Base-by-base conservation (phyloP, 2,329 filamentous ascomycete genomes). In the Diaporthe sp. region DNA sequence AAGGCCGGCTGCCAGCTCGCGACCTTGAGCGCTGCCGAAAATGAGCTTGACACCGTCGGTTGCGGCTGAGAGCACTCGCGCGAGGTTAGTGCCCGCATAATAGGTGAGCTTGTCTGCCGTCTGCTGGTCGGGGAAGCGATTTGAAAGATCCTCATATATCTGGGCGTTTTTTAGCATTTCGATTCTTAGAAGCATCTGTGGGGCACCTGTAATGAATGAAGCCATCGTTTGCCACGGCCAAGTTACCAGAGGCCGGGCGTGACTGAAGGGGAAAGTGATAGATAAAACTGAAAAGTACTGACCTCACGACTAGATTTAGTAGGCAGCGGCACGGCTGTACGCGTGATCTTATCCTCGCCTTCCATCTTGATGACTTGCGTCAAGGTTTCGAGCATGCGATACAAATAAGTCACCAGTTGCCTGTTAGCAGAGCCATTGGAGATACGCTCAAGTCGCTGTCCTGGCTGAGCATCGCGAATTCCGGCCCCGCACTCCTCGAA, bases 401-500 rank as follows among this genome's bases (percentile, higher is more conserved):
- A 85, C 1, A 85, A 76, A 58, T 81, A 82, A 0, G 81, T 77
- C 17, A 82, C 78, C 10, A 86, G 74, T 19, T 79, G 79, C 1
- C 75, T 46, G 72, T 85, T 83, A 58, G 81, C 74, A 0, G 80
- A 75, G 6, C 78, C 72, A 65, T 81, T 79, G 0, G 73, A 51
- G 15, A 85, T 79, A 1, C 81, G 79, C 1, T 75, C 39, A 1
- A 83, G 77, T 3, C 17, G 61, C 70, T 81, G 75, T 34, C 82
- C 81, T 7, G 81, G 46, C 4, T 42, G 49, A 6, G 82, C 81
- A 6, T 69, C 72, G 1, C 78, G 72, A 25, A 79, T 59, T 2
- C 69, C 28, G 19, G 75, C 81, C 1, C 84, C 84, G 0, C 85
- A 78, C 61, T 81, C 46, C 28, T 83, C 81, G 42, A 85, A 83